phyloP scores from a whole-genome alignment of 768 basidiomycete species.

The Suillus spraguei region DNA sequence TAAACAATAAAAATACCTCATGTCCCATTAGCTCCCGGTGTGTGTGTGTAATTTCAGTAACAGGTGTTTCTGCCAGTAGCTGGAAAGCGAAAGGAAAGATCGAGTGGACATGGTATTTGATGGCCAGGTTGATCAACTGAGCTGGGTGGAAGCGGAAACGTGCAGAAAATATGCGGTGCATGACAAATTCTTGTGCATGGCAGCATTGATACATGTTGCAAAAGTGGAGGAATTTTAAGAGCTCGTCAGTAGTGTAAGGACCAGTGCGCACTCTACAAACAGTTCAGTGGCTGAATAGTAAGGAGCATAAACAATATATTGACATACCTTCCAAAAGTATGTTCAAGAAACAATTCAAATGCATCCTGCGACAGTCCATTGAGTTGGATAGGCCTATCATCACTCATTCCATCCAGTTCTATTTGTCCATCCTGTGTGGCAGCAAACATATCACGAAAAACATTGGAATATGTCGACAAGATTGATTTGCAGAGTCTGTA shows the following conservation, averaged over 20 bases:
- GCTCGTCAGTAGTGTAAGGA: not conserved
- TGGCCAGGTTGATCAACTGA: slow-evolving; percentile 7
- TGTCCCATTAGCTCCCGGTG: slow-evolving; percentile 9
- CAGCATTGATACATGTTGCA: not conserved
- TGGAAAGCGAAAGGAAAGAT: slow-evolving; percentile 4
- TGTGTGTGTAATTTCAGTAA: not conserved
- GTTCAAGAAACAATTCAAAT: not conserved
- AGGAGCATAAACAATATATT: not conserved
- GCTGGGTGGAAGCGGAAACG: not conserved
- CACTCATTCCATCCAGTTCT: not conserved
- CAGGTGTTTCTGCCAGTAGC: not conserved
- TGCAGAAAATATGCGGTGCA: not conserved
- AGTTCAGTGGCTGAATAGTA: not conserved
- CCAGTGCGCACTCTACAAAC: not conserved
- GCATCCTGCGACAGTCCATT: not conserved
- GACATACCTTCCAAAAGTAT: not conserved
- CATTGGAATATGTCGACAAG: not conserved
- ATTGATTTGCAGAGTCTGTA: not conserved
- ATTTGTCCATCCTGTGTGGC: not conserved
- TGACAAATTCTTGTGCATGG: not conserved
- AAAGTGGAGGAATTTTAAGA: not conserved
- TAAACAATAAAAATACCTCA: not conserved
- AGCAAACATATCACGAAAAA: not conserved
- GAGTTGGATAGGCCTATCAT: not conserved
- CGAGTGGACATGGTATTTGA: not conserved